Conservation (phyloP, 164 flowering plant genomes). For the Saururus chinensis region DNA sequence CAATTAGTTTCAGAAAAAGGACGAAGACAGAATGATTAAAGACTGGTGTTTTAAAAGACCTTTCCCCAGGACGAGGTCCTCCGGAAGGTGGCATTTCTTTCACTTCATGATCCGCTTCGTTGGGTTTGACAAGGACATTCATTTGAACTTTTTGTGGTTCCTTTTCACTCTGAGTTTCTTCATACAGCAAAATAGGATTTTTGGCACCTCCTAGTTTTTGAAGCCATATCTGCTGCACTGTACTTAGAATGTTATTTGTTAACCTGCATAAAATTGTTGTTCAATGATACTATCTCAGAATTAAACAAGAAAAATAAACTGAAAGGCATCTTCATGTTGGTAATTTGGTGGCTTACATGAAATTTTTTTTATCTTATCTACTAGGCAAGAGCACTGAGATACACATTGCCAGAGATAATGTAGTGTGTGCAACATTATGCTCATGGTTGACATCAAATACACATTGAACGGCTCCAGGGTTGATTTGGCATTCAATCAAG, state of each 20-base stretch:
- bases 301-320: neutral
- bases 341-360: no score
- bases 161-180: constrained; percentile 22
- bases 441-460: no score
- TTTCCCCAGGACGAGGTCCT: constrained; percentile 75
- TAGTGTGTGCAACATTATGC: no score
- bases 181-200: constrained; percentile 30
- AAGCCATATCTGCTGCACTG: constrained; percentile 83
- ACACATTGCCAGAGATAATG: no score
- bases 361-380: no score
- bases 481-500: no score
- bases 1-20: neutral
- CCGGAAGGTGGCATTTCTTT: constrained; percentile 31
- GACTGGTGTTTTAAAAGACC: constrained; percentile 23
- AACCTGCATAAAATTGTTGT: constrained; percentile 39
- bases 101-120: constrained; percentile 12
- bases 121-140: constrained; percentile 17
- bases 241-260: constrained; percentile 83
- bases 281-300: no score
- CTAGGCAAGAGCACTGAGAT: no score
- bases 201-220: constrained; percentile 86
- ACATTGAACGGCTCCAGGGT: no score
- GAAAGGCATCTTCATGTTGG: neutral
- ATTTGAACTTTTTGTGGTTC: constrained; percentile 25
- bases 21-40: neutral